Base-by-base conservation (phyloP, 192 early-diverging fungal species). In the Gryganskiella cystojenkinii region DNA sequence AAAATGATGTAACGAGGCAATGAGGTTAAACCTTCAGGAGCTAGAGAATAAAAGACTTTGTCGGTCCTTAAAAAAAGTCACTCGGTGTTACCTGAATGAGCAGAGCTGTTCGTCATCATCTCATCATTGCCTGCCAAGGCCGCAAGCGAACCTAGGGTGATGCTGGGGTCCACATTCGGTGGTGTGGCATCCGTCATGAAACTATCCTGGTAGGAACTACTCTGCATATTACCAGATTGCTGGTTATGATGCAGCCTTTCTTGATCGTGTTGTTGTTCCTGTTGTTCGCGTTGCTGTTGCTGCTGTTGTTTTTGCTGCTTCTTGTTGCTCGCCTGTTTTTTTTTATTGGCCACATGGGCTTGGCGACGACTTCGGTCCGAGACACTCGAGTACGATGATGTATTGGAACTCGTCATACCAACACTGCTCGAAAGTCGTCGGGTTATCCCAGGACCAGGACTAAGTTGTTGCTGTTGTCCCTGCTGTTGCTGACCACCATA, bases 11-110 rank as follows among this genome's bases (percentile, higher is more conserved):
- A 11, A 20, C 5, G 0, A 50, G n/a, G 11, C 9, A 37, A 25
- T 9, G 61, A 33, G 4, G 27, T 35, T 62, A 28, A 33, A 20
- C 55, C 55, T n/a, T n/a, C n/a, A n/a, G n/a, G n/a, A n/a, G n/a
- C n/a, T n/a, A n/a, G n/a, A n/a, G n/a, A n/a, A n/a, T n/a, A n/a
- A n/a, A n/a, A n/a, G n/a, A n/a, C n/a, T n/a, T n/a, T n/a, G n/a
- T n/a, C n/a, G n/a, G n/a, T n/a, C n/a, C n/a, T n/a, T n/a, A n/a
- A n/a, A n/a, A n/a, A n/a, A n/a, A n/a, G n/a, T n/a, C n/a, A n/a
- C n/a, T n/a, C n/a, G n/a, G n/a, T n/a, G n/a, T 67, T 78, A 78
- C 74, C 61, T 57, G 74, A 69, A 27, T 47, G 55, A 34, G 55
- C 56, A 57, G 74, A 59, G 25, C 63, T 69, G n/a, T 34, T 69